A percentile compares a stretch with the other conserved stretches of the same genome.
These are phyloP conservation scores for Lipomyces anomalus DNA, from an alignment of 805 yeast genomes.

Conservation along the genomic window DNA sequence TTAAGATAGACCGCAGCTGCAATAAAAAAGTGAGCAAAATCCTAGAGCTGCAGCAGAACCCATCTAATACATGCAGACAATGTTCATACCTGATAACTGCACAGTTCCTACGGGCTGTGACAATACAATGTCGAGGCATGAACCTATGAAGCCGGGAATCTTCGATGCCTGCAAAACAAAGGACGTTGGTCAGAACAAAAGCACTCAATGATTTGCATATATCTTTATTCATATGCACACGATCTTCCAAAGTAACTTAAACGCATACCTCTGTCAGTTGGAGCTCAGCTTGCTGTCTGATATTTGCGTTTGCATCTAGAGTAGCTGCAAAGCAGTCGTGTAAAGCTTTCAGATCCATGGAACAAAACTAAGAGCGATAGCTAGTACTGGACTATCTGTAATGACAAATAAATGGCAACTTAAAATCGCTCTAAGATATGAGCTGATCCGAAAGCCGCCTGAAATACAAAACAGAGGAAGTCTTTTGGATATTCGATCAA, in stretches of 20 bases:
- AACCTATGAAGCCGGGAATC: slow-evolving; percentile 69
- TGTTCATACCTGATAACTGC: slow-evolving; percentile 20
- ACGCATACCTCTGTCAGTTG: slow-evolving; percentile 42
- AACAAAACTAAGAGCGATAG: no score
- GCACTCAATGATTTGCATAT: neutral
- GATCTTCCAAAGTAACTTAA: neutral
- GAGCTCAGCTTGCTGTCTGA: slow-evolving; percentile 64
- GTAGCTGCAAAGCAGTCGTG: slow-evolving; percentile 78
- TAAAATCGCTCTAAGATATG: no score
- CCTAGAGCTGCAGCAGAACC: no score
- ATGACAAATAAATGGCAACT: no score
- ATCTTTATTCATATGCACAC: neutral
- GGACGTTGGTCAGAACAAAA: slow-evolving; percentile 23
- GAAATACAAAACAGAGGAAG: no score
- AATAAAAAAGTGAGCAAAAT: no score
- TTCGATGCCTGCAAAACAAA: slow-evolving; percentile 38
- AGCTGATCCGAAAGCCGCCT: no score
- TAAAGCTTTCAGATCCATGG: slow-evolving; percentile 63
- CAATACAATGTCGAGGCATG: slow-evolving; percentile 70
- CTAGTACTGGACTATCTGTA: no score
- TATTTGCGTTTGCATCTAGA: slow-evolving; percentile 55
- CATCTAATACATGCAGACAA: no score
- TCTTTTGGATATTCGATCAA: no score
- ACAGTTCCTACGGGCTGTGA: slow-evolving; percentile 26
- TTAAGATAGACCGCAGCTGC: slow-evolving; percentile 83